Conservation (phyloP, 2,329 filamentous ascomycete genomes). For the Xylaria sp. region DNA sequence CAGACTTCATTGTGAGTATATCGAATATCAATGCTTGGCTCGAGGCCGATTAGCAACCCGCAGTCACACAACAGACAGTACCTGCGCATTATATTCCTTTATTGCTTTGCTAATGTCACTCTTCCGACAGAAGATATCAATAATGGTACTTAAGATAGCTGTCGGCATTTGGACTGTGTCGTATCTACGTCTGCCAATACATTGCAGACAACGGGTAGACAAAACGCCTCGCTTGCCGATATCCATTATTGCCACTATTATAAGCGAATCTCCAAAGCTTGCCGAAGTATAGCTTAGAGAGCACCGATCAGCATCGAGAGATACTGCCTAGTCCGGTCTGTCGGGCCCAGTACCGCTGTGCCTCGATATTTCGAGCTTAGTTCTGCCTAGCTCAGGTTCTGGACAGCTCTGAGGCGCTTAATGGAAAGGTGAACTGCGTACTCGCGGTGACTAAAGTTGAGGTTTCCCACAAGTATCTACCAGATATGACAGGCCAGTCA, state of each 20-base stretch:
- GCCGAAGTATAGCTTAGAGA: constrained; percentile 6
- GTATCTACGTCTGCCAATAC: constrained; percentile 8
- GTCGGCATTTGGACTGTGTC: constrained; percentile 1
- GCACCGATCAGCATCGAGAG: constrained; percentile 15
- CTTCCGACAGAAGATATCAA: neutral
- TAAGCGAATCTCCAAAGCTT: constrained; percentile 3
- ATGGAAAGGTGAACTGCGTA: constrained; percentile 8
- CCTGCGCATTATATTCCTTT: constrained; percentile 6
- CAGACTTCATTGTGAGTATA: constrained; percentile 3
- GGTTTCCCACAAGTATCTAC: constrained; percentile 10
- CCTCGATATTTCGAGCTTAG: constrained; percentile 13
- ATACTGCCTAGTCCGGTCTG: constrained; percentile 14
- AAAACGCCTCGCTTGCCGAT: neutral
- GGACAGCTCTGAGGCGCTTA: neutral
- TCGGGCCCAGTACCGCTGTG: constrained; percentile 11
- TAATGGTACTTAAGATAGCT: constrained; percentile 11
- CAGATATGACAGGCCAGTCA: constrained; percentile 11
- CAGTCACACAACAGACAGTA: constrained; percentile 17
- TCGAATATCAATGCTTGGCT: constrained; percentile 15
- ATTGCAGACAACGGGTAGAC: neutral
- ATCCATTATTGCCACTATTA: constrained; percentile 12
- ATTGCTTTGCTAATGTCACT: neutral
- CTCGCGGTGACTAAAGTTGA: neutral
- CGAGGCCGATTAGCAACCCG: constrained; percentile 10
- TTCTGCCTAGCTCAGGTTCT: constrained; percentile 1